These are phyloP conservation scores for Fusarium luffae DNA, from an alignment of 2,329 filamentous ascomycete species.

Conservation along the genomic window DNA sequence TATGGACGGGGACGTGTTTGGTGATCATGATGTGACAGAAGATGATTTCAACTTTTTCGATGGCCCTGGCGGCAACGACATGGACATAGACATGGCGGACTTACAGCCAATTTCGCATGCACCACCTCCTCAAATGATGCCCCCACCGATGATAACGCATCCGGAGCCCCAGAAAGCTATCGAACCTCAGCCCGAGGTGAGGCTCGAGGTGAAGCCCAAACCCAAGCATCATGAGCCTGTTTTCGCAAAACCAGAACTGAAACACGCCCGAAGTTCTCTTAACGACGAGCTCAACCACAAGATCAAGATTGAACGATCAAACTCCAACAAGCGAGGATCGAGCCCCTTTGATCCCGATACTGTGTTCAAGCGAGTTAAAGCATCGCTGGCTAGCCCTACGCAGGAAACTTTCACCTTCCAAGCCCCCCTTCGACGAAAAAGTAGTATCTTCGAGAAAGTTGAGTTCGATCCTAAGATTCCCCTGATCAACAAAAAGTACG, in stretches of 20 bases:
- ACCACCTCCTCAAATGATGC: slow-evolving; percentile 18
- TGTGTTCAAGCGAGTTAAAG: slow-evolving; percentile 67
- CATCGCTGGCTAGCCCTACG: slow-evolving; percentile 53
- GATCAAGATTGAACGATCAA: slow-evolving; percentile 48
- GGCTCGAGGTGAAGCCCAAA: slow-evolving; percentile 29
- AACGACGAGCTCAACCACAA: slow-evolving; percentile 54
- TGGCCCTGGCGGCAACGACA: slow-evolving; percentile 56
- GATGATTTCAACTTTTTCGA: slow-evolving; percentile 89
- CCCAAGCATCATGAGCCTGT: slow-evolving; percentile 48
- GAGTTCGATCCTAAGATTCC: slow-evolving; percentile 65
- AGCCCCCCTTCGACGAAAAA: slow-evolving; percentile 50
- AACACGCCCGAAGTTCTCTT: slow-evolving; percentile 66
- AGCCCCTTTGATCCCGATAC: slow-evolving; percentile 69
- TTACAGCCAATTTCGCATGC: slow-evolving; percentile 24
- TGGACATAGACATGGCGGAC: slow-evolving; percentile 50
- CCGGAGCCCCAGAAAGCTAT: slow-evolving; percentile 25
- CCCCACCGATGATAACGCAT: slow-evolving; percentile 17
- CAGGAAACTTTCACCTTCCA: slow-evolving; percentile 37
- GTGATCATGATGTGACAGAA: slow-evolving; percentile 80
- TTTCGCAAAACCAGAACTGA: slow-evolving; percentile 70
- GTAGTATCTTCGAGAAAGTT: slow-evolving; percentile 65
- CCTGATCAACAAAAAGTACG: slow-evolving; percentile 68
- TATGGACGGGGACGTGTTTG: slow-evolving; percentile 76
- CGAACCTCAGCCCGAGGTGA: slow-evolving; percentile 26
- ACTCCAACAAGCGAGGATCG: slow-evolving; percentile 60